Percentiles rank a stretch among this genome's conserved stretches.
Conservation (phyloP, 257 asterid species). For the Datura wrightii region DNA sequence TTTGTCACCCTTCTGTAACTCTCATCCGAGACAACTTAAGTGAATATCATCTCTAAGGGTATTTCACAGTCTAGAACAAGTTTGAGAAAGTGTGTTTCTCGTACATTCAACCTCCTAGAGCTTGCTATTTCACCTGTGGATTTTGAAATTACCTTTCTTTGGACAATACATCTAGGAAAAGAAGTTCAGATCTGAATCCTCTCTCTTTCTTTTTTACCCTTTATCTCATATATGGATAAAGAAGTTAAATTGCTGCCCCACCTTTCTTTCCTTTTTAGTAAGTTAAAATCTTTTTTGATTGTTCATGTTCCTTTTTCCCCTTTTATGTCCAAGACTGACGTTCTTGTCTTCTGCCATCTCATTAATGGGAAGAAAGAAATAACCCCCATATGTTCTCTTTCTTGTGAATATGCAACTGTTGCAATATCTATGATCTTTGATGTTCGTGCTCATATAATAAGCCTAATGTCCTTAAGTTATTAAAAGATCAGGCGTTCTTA, state of each 20-base stretch:
- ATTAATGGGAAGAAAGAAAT: not conserved
- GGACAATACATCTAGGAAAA: not conserved
- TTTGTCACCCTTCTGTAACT: constrained; percentile 12
- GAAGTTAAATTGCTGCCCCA: not conserved
- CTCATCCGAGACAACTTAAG: not conserved
- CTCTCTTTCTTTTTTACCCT: not conserved
- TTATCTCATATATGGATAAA: not conserved
- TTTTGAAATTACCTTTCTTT: not conserved
- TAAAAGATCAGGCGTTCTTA: not conserved
- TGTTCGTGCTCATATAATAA: not conserved
- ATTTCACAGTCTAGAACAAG: not conserved
- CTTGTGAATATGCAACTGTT: not conserved
- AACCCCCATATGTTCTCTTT: not conserved
- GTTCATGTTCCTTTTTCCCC: not conserved
- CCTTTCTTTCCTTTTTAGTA: not conserved
- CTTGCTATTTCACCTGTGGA: not conserved
- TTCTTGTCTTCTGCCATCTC: constrained; percentile 3
- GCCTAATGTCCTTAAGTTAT: too few relatives aligned
- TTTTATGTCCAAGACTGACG: not conserved
- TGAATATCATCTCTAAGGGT: not conserved
- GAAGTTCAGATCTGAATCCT: not conserved
- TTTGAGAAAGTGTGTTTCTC: not conserved
- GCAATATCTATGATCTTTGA: not conserved
- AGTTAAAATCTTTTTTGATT: not conserved
- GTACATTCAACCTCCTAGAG: not conserved